Evolutionary conservation across 164 flowering plant species (phyloP).

Genomic region (Magnolia sinica): DNA sequence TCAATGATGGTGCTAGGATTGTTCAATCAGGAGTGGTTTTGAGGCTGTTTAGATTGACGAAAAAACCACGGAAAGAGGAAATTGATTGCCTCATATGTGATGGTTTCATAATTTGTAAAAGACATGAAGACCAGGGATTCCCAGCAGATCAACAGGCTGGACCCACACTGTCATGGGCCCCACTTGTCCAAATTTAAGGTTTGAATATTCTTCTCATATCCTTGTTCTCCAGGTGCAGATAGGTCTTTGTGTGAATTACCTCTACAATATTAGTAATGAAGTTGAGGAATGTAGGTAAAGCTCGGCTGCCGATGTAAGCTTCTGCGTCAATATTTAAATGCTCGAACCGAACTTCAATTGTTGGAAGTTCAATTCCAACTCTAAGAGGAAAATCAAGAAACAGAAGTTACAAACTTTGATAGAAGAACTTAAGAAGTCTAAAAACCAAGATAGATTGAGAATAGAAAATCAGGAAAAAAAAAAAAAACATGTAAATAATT

Average conservation of each 20-base stretch:
- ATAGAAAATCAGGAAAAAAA: background rate
- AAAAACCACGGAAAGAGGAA: no score
- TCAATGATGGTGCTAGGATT: no score
- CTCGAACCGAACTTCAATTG: conserved; percentile 66
- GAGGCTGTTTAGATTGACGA: no score
- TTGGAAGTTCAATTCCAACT: conserved; percentile 61
- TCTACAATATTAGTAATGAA: conserved; percentile 29
- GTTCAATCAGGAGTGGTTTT: no score
- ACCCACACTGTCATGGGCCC: no score
- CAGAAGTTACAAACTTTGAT: background rate
- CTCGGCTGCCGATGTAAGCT: conserved; percentile 51
- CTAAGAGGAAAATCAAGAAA: conserved; percentile 25
- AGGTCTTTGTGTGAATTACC: conserved; percentile 23
- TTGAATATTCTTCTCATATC: no score
- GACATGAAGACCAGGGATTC: no score
- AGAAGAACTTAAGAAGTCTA: background rate
- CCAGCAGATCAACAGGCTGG: no score
- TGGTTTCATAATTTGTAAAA: no score
- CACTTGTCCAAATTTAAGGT: no score
- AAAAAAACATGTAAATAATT: background rate
- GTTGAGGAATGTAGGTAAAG: conserved; percentile 52
- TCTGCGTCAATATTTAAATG: conserved; percentile 48
- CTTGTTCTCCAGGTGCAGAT: no score
- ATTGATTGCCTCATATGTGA: no score
- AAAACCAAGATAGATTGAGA: background rate